Evolutionary conservation across 345 rosid genomes (phyloP).

Genomic region (Eucalyptus urophylla): DNA sequence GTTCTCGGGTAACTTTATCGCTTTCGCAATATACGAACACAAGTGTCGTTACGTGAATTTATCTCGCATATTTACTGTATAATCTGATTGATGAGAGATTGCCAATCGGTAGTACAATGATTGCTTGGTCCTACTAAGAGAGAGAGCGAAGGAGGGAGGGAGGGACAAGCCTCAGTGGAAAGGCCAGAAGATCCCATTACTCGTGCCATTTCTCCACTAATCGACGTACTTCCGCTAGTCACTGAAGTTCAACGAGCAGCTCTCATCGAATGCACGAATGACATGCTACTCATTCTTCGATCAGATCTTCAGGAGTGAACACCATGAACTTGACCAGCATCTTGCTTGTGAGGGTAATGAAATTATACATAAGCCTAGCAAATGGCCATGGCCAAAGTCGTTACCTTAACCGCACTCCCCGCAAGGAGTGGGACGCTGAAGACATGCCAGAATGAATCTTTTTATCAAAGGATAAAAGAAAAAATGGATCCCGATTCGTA

Average conservation of each 20-base stretch:
- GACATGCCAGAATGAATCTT: no score
- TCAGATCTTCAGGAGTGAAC: not conserved
- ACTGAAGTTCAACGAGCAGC: not conserved
- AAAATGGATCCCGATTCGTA: no score
- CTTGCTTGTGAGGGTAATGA: no score
- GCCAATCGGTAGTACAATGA: not conserved
- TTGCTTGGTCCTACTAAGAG: not conserved
- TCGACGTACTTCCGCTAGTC: not conserved
- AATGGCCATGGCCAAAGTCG: no score
- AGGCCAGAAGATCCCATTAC: not conserved
- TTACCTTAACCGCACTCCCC: no score
- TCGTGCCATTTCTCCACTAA: not conserved
- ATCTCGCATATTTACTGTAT: not conserved
- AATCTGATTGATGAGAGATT: not conserved
- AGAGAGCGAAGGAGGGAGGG: not conserved
- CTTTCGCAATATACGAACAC: not conserved
- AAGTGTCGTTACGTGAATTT: not conserved
- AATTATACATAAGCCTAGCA: no score
- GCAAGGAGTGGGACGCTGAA: no score
- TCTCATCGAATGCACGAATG: not conserved
- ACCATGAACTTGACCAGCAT: not conserved
- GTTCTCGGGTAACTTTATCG: not conserved
- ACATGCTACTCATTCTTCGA: not conserved
- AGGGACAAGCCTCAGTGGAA: not conserved
- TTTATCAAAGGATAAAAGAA: no score